Base-by-base conservation (phyloP, 2,329 filamentous ascomycete genomes). In the Hypomyces rosellus region DNA sequence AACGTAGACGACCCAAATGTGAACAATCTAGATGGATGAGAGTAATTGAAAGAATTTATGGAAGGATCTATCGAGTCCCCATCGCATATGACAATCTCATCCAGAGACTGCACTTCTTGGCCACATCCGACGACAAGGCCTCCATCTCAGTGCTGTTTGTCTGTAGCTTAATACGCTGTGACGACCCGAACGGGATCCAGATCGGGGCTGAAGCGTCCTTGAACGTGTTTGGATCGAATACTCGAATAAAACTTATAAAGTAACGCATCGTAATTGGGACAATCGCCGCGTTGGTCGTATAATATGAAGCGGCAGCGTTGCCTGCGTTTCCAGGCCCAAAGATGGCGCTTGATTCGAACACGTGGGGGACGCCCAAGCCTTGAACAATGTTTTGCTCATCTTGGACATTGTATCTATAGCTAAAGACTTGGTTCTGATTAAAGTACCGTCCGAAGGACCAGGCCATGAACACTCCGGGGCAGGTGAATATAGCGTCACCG, bases 381-480 rank as follows among this genome's bases (percentile, higher is more conserved):
- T 49, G 33, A 5, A 63, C 64, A 0, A 56, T 46, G 55, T 68
- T 64, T 14, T 59, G 53, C 1, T 58, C 50, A 60, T 77, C 74
- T 36, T 60, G 58, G 18, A 79, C 73, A 62, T 77, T 71, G 66
- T 73, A 79, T 37, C 70, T 71, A 62, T 79, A 80, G 22, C 68
- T 66, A 68, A 72, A 80, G 14, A 69, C 56, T 39, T 46, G 52
- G 6, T 58, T 46, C n/a, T 53, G 45, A 7, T 57, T 40, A 18
- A 43, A 49, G 33, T 46, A 42, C 1, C 46, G 36, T 34, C 44
- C 45, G 34, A 25, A 43, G 46, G 53, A 46, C 25, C 48, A 53
- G 39, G 56, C 45, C 22, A 56, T 48, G 30, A 56, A 51, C n/a
- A 66, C 64, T 44, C 64, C 62, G 2, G 71, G 72, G 55, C 74